Percentiles rank a stretch among this genome's conserved stretches.
Conservation (phyloP, 2,329 filamentous ascomycete genomes). For the Raffaelea arxii region DNA sequence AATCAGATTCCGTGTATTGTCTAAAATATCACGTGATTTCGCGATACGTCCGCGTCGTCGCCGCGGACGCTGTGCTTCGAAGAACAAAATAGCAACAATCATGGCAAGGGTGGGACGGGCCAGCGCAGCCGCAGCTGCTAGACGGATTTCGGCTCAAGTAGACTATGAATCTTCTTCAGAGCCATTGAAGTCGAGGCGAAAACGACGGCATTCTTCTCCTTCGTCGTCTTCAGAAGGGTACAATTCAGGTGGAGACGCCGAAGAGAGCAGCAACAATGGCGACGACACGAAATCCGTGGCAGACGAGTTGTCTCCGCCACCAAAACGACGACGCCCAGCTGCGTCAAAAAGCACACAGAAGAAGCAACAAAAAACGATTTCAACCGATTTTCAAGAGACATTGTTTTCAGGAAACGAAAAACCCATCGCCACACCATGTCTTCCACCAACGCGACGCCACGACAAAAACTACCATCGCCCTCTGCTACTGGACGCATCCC, state of each 20-base stretch:
- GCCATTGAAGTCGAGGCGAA: too few relatives aligned
- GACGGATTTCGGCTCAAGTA: not conserved
- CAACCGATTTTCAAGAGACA: too few relatives aligned
- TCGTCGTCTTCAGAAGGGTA: too few relatives aligned
- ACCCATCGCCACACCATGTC: conserved; percentile 6
- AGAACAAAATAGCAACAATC: too few relatives aligned
- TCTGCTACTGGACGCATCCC: conserved; percentile 30
- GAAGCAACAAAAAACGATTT: not conserved
- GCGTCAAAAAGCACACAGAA: not conserved
- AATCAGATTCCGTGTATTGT: not conserved
- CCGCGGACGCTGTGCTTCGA: too few relatives aligned
- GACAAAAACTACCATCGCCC: conserved; percentile 37
- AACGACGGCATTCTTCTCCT: too few relatives aligned
- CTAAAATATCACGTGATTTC: not conserved
- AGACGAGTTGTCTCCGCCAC: not conserved
- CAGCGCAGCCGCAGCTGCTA: not conserved
- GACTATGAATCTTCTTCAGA: too few relatives aligned
- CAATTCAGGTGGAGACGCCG: too few relatives aligned
- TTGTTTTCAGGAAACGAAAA: not conserved
- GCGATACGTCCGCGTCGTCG: too few relatives aligned
- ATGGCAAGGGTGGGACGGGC: not conserved
- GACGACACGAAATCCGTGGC: not conserved
- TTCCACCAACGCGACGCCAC: conserved; percentile 24
- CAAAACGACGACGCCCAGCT: not conserved
- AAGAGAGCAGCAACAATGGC: not conserved